These are phyloP conservation scores for Arabidopsis suecica DNA, from an alignment of 345 rosid genomes.

Conservation along the genomic window DNA sequence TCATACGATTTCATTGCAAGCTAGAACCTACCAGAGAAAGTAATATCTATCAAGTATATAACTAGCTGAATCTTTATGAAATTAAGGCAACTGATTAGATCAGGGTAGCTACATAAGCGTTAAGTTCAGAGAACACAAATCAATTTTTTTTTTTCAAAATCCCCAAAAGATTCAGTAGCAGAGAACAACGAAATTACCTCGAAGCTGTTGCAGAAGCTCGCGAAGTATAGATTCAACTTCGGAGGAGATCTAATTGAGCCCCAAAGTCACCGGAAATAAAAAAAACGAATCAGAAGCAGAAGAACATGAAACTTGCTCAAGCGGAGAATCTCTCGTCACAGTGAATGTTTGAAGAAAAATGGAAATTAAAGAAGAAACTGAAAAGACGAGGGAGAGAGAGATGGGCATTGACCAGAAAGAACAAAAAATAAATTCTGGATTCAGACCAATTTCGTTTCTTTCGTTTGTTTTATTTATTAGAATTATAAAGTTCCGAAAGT, in stretches of 20 bases:
- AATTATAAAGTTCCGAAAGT: too few species aligned
- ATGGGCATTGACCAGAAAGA: background rate
- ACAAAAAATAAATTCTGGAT: background rate
- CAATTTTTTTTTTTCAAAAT: too few species aligned
- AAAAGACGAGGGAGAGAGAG: constrained; percentile 16
- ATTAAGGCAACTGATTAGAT: background rate
- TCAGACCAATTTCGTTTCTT: background rate
- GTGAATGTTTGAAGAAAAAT: constrained; percentile 4
- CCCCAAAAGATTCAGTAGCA: background rate
- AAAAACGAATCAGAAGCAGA: background rate
- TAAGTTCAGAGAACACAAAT: constrained; percentile 2
- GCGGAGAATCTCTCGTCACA: background rate
- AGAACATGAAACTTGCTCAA: constrained; percentile 2
- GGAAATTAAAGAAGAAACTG: background rate
- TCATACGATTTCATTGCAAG: constrained; percentile 63
- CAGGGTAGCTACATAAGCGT: background rate
- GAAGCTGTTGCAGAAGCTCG: background rate
- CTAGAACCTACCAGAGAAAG: constrained; percentile 50
- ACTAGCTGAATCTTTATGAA: background rate
- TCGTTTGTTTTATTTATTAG: background rate
- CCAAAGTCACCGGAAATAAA: background rate
- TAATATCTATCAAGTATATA: background rate
- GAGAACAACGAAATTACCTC: background rate
- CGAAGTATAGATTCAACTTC: background rate
- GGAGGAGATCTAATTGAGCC: constrained; percentile 13